Base-by-base conservation (phyloP, 345 rosid genomes). In the Odontarrhena argentea region DNA sequence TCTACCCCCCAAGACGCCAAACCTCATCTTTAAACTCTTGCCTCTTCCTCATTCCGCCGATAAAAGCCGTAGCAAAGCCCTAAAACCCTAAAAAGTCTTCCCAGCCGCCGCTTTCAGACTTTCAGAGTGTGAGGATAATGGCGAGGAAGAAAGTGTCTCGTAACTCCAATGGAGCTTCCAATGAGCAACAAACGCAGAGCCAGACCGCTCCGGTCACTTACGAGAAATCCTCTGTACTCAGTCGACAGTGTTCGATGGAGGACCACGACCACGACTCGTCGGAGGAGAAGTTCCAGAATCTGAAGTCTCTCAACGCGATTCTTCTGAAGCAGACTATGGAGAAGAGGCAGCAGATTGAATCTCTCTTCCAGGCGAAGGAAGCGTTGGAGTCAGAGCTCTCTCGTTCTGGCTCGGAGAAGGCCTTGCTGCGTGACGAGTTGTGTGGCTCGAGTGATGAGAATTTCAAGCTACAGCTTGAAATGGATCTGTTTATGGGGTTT, bases 301-400 rank as follows among this genome's bases (percentile, higher is more conserved):
- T 92, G 38, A 86, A 85, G 61, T 69, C 80, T 1, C 91, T 90
- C 50, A 88, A 88, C 74, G 56, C 73, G 18, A 8, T 83, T 61
- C 97, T 93, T 38, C 66, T 90, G 62, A 84, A 84, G 58, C 84
- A 85, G 77, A 80, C 86, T 0, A 9, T 76, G 68, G 90, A 85
- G 50, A 64, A 60, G 60, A 71, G 92, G 36, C 86, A 83, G 10
- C 82, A 85, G 78, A 78, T 85, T 28, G 85, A 83, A 55, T 78
- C 83, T 7, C 74, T 93, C 67, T 60, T 26, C 55, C 78, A 79
- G 14, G 80, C 77, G 28, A 84, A 82, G 35, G 71, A 71, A 6
- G 76, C 63, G 42, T 71, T 88, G 55, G 87, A 89, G 80, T 12
- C 60, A 48, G 77, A 89, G 76, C 34, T 89, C 68, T 11, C 61